Conservation (phyloP, 768 basidiomycete species). For the Boletus fagicola region DNA sequence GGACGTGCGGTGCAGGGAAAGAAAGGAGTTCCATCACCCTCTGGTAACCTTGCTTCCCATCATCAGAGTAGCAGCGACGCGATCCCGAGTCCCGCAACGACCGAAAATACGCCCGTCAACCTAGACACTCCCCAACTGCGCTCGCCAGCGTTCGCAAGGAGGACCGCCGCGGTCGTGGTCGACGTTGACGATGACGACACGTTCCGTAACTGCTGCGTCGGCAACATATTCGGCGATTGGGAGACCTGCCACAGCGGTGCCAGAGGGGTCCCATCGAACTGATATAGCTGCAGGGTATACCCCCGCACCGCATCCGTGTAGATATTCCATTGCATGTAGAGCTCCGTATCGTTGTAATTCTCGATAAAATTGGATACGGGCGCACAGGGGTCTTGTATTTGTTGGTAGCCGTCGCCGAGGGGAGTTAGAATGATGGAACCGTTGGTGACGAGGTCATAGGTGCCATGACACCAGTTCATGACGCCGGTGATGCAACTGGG, state of each 20-base stretch:
- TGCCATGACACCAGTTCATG: slow-evolving; percentile 90
- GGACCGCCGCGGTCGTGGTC: slow-evolving; percentile 9
- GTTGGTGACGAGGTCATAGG: slow-evolving; percentile 61
- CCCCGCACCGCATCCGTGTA: slow-evolving; percentile 60
- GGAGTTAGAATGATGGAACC: slow-evolving; percentile 78
- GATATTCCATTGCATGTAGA: slow-evolving; percentile 67
- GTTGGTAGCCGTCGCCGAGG: slow-evolving; percentile 87
- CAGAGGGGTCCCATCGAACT: slow-evolving; percentile 73
- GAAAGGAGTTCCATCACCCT: neutral
- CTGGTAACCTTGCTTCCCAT: neutral
- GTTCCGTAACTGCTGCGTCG: slow-evolving; percentile 65
- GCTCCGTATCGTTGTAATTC: slow-evolving; percentile 73
- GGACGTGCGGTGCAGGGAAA: neutral
- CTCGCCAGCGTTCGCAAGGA: slow-evolving; percentile 25
- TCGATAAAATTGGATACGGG: slow-evolving; percentile 87
- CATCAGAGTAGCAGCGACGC: slow-evolving; percentile 27
- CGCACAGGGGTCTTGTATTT: slow-evolving; percentile 92
- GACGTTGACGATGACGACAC: slow-evolving; percentile 30
- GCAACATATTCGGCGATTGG: slow-evolving; percentile 83
- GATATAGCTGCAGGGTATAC: slow-evolving; percentile 72
- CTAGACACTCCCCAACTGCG: slow-evolving; percentile 19
- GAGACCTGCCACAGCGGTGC: slow-evolving; percentile 68
- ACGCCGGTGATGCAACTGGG: slow-evolving; percentile 90
- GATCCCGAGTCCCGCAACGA: slow-evolving; percentile 21
- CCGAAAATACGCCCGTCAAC: slow-evolving; percentile 11